phyloP scores from a whole-genome alignment of 495 filamentous ascomycete genomes.

The Bombardia bombarda region DNA sequence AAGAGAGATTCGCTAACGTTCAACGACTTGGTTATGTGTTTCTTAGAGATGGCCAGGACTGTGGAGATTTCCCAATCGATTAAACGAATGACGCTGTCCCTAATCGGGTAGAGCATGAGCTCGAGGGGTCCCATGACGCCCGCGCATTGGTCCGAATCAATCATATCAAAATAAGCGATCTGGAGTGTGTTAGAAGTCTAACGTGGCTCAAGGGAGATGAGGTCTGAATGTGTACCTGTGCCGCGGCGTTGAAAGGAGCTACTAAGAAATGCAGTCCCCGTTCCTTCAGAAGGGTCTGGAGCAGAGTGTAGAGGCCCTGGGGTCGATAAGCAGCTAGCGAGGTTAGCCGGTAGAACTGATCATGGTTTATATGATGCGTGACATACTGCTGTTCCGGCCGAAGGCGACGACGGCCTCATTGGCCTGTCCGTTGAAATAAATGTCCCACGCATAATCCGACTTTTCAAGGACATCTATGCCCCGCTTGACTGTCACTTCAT shows the following conservation, averaged over 20 bases:
- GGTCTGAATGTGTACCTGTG: slow-evolving; percentile 55
- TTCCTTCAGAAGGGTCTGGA: slow-evolving; percentile 66
- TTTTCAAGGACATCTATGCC: slow-evolving; percentile 43
- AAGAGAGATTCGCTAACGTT: slow-evolving; percentile 66
- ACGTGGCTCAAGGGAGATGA: not conserved
- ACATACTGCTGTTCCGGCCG: slow-evolving; percentile 63
- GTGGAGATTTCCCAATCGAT: slow-evolving; percentile 60
- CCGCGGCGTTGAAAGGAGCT: slow-evolving; percentile 81
- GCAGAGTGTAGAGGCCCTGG: slow-evolving; percentile 58
- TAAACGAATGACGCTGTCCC: slow-evolving; percentile 65
- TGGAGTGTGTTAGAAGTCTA: slow-evolving; percentile 28
- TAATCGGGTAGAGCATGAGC: slow-evolving; percentile 76
- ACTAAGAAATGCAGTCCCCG: slow-evolving; percentile 71
- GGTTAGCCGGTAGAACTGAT: slow-evolving; percentile 15
- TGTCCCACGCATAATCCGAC: slow-evolving; percentile 63
- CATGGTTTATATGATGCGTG: not conserved
- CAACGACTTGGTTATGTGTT: slow-evolving; percentile 59
- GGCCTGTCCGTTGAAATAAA: slow-evolving; percentile 75
- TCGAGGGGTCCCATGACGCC: slow-evolving; percentile 83
- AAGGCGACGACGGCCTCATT: slow-evolving; percentile 75
- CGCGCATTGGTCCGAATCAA: slow-evolving; percentile 59
- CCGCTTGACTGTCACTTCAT: slow-evolving; percentile 40
- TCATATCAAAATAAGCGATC: slow-evolving; percentile 75
- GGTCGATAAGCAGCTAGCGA: slow-evolving; percentile 47
- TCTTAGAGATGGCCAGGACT: slow-evolving; percentile 66